Conservation (phyloP, 768 basidiomycete genomes). For the Mycena sanguinolenta region DNA sequence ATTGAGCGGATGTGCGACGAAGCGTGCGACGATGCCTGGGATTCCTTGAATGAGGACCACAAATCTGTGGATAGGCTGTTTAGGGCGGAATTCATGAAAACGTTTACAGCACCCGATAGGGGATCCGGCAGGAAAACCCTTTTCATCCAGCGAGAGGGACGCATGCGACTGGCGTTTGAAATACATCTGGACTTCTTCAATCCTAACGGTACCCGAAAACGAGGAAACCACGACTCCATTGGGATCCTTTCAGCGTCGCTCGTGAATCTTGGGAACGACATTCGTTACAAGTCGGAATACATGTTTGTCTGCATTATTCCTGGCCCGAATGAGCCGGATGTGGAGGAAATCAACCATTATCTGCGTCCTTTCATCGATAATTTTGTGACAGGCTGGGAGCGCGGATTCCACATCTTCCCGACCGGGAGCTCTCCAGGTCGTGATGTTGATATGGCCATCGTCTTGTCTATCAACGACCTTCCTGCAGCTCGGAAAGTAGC, state of each 20-base stretch:
- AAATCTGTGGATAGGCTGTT: no score
- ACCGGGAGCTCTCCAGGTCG: constrained; percentile 23
- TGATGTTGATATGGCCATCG: constrained; percentile 19
- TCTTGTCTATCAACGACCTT: constrained; percentile 46
- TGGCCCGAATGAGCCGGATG: no score
- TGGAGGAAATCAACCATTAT: constrained; percentile 41
- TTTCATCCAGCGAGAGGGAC: constrained; percentile 38
- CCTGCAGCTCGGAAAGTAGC: constrained; percentile 42
- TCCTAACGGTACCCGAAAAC: constrained; percentile 40
- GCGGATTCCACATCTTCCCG: constrained; percentile 29
- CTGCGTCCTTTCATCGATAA: constrained; percentile 45
- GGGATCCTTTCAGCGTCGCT: constrained; percentile 47
- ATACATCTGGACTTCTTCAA: constrained; percentile 49
- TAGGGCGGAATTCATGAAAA: no score
- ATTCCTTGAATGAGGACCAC: no score
- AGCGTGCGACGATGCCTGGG: no score
- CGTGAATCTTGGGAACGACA: constrained; percentile 46
- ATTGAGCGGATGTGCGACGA: no score
- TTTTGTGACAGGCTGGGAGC: constrained; percentile 36
- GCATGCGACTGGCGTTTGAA: constrained; percentile 39
- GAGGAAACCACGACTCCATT: constrained; percentile 39
- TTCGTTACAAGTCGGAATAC: constrained; percentile 47
- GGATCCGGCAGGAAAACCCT: no score
- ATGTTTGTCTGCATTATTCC: constrained; percentile 47
- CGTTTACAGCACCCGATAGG: no score